phyloP scores from a whole-genome alignment of 169 alveolate species.

The Amoebophrya sp. region DNA sequence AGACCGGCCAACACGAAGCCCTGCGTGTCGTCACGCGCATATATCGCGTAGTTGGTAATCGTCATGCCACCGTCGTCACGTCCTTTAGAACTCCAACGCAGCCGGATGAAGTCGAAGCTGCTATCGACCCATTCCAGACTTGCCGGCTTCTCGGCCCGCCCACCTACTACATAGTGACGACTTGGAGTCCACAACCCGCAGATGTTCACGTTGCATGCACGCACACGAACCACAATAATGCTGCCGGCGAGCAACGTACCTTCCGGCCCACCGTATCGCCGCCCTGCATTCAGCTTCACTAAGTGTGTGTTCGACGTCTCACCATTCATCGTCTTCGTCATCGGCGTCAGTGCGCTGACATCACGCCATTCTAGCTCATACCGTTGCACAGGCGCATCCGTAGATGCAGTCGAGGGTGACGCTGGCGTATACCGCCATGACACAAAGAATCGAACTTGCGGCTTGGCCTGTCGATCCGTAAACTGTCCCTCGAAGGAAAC shows the following conservation, averaged over 20 bases:
- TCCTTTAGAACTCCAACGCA: background rate
- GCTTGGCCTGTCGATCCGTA: background rate
- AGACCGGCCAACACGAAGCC: no score
- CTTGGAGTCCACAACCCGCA: background rate
- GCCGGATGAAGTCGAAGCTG: background rate
- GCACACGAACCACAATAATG: background rate
- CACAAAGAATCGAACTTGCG: background rate
- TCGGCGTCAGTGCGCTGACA: background rate
- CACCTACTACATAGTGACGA: background rate
- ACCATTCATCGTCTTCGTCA: background rate
- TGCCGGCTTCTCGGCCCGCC: background rate
- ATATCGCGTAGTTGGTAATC: background rate
- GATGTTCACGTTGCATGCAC: conserved; percentile 24
- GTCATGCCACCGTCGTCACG: conserved; percentile 25
- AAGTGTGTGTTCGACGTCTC: background rate
- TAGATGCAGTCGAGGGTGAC: background rate
- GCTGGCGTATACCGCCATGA: background rate
- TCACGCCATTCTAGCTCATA: background rate
- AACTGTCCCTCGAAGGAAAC: background rate
- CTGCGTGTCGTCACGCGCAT: background rate
- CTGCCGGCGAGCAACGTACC: background rate
- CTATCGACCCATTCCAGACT: background rate
- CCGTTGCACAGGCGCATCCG: background rate
- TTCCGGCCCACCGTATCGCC: background rate
- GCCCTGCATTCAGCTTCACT: background rate